Conservation (phyloP, 2,329 filamentous ascomycete genomes). For the Trichoderma pleuroti region DNA sequence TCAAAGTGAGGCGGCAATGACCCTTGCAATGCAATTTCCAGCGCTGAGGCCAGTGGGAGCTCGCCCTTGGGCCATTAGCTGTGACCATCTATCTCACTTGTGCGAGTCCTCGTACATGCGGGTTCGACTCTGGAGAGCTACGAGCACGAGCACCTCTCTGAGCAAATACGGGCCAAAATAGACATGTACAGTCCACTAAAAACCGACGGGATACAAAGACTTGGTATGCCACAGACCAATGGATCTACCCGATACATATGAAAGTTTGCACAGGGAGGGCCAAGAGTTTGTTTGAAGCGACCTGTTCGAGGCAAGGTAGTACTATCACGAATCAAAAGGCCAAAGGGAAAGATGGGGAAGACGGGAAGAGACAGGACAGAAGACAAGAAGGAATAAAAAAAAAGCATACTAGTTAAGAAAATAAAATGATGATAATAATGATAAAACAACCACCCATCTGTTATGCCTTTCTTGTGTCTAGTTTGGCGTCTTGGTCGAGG, state of each 20-base stretch:
- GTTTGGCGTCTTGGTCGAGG: neutral
- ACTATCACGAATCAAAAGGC: neutral
- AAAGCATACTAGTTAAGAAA: neutral
- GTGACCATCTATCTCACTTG: neutral
- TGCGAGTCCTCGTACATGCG: no score
- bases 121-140: no score
- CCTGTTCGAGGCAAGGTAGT: neutral
- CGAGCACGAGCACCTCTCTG: no score
- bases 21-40: constrained; percentile 15
- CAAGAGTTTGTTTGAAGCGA: neutral
- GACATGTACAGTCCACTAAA: neutral
- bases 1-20: neutral
- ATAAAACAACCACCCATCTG: neutral
- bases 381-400: neutral
- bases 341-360: neutral
- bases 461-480: neutral
- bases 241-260: neutral
- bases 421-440: neutral
- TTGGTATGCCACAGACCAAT: neutral
- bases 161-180: neutral
- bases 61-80: neutral
- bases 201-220: neutral
- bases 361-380: neutral
- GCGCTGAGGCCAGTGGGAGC: neutral
- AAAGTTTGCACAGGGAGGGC: neutral